Conservation (phyloP, 495 filamentous ascomycete species). For the Tetracladium setigerum region DNA sequence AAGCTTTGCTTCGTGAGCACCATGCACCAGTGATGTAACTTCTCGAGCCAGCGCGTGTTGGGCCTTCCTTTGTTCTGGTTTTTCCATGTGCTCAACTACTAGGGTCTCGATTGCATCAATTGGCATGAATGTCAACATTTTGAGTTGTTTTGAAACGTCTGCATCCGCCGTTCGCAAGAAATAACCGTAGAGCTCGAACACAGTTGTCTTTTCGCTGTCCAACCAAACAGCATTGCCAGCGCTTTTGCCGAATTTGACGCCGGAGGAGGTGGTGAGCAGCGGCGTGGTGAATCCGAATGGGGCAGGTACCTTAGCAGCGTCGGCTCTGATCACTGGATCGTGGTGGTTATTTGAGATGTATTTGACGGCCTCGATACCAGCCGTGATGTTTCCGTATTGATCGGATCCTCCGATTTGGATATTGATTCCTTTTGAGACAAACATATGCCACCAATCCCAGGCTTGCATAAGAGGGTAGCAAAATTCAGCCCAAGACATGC, state of each 20-base stretch:
- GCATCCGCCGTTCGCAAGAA: conserved; percentile 79
- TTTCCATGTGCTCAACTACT: conserved; percentile 56
- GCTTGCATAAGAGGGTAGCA: conserved; percentile 86
- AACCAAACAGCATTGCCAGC: conserved; percentile 95
- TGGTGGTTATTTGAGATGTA: conserved; percentile 51
- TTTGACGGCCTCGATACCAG: conserved; percentile 80
- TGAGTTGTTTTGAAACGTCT: conserved; percentile 71
- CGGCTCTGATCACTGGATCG: conserved; percentile 21
- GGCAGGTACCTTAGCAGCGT: conserved; percentile 18
- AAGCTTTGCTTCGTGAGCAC: conserved; percentile 45
- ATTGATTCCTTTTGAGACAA: conserved; percentile 50
- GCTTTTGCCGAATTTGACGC: conserved; percentile 92
- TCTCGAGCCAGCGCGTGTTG: conserved; percentile 78
- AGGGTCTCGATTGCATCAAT: conserved; percentile 50
- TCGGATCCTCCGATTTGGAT: conserved; percentile 92
- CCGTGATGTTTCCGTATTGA: conserved; percentile 93
- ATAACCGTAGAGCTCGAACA: conserved; percentile 83
- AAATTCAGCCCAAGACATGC: conserved; percentile 93
- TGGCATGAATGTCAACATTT: conserved; percentile 86
- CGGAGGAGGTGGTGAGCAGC: conserved; percentile 74
- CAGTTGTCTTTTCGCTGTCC: conserved; percentile 66
- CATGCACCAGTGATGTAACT: conserved; percentile 73
- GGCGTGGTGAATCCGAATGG: conserved; percentile 87
- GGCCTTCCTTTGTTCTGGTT: conserved; percentile 63
- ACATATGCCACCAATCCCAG: conserved; percentile 95